These are phyloP conservation scores for Sugiyamaella mastotermitis DNA, from an alignment of 805 yeast species.

Conservation along the genomic window DNA sequence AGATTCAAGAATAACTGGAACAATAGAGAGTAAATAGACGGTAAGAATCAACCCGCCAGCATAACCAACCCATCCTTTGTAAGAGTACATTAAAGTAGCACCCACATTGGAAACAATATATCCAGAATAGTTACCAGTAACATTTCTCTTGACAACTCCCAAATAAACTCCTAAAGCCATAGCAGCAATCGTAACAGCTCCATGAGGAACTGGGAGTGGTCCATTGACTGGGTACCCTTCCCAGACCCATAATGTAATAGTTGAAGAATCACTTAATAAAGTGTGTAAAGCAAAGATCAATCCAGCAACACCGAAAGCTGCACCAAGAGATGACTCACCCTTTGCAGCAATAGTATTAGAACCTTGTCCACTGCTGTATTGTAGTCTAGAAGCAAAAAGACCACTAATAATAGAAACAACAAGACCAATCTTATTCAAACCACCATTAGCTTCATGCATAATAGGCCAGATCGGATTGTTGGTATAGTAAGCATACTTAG, in stretches of 20 bases:
- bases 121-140: constrained; percentile 31
- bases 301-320: constrained; percentile 72
- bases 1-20: constrained; percentile 56
- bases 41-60: constrained; percentile 62
- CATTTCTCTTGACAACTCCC: constrained; percentile 32
- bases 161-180: constrained; percentile 52
- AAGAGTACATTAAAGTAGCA: constrained; percentile 43
- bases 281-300: constrained; percentile 67
- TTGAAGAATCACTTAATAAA: constrained; percentile 75
- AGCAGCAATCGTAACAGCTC: constrained; percentile 56
- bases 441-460: constrained; percentile 80
- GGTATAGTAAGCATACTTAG: constrained; percentile 71
- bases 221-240: constrained; percentile 85
- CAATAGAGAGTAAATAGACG: constrained; percentile 54
- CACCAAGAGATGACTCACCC: constrained; percentile 31
- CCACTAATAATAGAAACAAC: constrained; percentile 59
- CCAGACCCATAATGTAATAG: constrained; percentile 94
- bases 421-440: constrained; percentile 69
- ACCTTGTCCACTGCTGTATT: constrained; percentile 14
- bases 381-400: constrained; percentile 46
- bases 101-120: constrained; percentile 43
- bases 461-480: constrained; percentile 97
- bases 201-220: constrained; percentile 84
- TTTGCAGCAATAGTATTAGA: constrained; percentile 21
- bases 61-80: constrained; percentile 66